phyloP scores from a whole-genome alignment of 75 land plant genomes.

The Cupressus sempervirens region DNA sequence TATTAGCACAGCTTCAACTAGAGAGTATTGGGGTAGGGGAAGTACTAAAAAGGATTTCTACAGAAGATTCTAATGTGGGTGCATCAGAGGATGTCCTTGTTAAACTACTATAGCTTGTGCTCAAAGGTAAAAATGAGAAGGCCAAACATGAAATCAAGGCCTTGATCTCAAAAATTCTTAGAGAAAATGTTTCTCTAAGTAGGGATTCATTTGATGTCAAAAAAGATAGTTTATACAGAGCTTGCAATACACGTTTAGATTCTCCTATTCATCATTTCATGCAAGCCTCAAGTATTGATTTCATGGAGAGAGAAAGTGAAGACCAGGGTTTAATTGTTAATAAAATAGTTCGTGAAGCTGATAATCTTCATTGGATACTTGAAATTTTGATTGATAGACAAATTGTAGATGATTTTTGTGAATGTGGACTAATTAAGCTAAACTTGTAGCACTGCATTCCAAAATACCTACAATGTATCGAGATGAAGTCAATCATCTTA shows the following conservation, averaged over 20 bases:
- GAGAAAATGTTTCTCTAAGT: constrained; percentile 61
- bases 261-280: constrained; percentile 51
- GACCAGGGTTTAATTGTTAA: constrained; percentile 22
- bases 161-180: constrained; percentile 73
- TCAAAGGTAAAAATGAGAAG: constrained; percentile 90
- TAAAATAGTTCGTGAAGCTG: constrained; percentile 74
- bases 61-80: constrained; percentile 33
- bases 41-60: constrained; percentile 75
- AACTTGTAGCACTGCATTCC: constrained; percentile 55
- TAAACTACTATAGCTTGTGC: constrained; percentile 77
- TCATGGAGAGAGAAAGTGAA: constrained; percentile 19
- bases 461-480: constrained; percentile 71
- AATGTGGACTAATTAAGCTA: constrained; percentile 76
- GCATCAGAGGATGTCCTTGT: constrained; percentile 67
- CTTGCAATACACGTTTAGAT: constrained; percentile 67
- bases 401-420: constrained; percentile 75
- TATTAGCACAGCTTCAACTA: constrained; percentile 71
- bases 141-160: constrained; percentile 86
- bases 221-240: constrained; percentile 70
- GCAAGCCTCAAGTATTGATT: constrained; percentile 38
- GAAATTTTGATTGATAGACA: constrained; percentile 87
- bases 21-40: constrained; percentile 76
- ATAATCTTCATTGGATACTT: constrained; percentile 91
- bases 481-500: constrained; percentile 76
- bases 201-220: constrained; percentile 44